Evolutionary conservation across 2,329 filamentous ascomycete genomes (phyloP).

Genomic region (Clonostachys sp.): DNA sequence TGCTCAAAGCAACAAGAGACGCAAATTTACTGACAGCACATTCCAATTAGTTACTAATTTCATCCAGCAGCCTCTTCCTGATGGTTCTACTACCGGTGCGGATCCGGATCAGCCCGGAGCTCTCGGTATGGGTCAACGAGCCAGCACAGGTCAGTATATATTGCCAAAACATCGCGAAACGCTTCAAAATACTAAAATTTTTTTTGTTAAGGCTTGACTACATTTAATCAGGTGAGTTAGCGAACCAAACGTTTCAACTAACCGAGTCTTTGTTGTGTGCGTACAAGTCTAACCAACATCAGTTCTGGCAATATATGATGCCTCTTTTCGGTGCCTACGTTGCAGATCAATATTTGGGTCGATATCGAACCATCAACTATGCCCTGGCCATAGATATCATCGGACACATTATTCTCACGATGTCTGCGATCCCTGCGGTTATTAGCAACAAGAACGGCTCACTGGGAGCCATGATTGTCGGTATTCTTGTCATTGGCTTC

Average conservation of each 20-base stretch:
- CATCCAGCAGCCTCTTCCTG: slow-evolving; percentile 53
- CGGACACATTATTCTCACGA: slow-evolving; percentile 62
- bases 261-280: too few species aligned
- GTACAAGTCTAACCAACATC: too few species aligned
- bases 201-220: slow-evolving; percentile 13
- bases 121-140: slow-evolving; percentile 51
- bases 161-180: neutral
- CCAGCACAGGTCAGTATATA: slow-evolving; percentile 29
- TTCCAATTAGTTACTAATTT: slow-evolving; percentile 48
- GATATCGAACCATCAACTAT: slow-evolving; percentile 63
- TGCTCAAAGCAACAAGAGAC: neutral
- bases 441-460: slow-evolving; percentile 51
- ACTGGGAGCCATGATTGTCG: slow-evolving; percentile 60
- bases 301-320: slow-evolving; percentile 58
- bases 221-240: too few species aligned
- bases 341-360: slow-evolving; percentile 57
- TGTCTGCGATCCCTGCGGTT: slow-evolving; percentile 59
- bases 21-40: too few species aligned
- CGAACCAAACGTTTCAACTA: too few species aligned
- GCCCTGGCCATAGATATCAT: slow-evolving; percentile 58
- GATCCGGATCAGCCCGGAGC: slow-evolving; percentile 41
- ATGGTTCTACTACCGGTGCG: slow-evolving; percentile 49
- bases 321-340: slow-evolving; percentile 49
- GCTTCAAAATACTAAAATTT: neutral
- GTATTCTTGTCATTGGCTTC: slow-evolving; percentile 43